Evolutionary conservation across 2,329 filamentous ascomycete genomes (phyloP).

Genomic region (Trichoderma sp.): DNA sequence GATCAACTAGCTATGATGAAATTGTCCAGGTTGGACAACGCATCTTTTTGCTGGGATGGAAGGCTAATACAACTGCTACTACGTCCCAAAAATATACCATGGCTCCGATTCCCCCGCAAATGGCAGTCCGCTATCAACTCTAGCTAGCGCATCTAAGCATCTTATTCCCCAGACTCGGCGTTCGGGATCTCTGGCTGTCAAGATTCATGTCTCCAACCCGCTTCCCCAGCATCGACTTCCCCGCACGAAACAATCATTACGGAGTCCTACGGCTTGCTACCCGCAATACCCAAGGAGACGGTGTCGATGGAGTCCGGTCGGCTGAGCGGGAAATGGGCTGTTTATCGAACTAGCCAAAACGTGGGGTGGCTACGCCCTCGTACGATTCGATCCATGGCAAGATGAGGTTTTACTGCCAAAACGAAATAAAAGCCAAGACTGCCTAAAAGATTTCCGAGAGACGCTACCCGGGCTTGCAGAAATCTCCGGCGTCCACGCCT

Average conservation of each 20-base stretch:
- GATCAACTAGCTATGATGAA: neutral
- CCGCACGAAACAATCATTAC: conserved; percentile 8
- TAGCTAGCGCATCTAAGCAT: conserved; percentile 13
- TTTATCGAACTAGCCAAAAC: conserved; percentile 12
- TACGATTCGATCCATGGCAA: conserved; percentile 6
- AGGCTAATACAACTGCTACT: neutral
- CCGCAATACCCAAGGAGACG: conserved; percentile 11
- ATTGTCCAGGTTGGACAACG: neutral
- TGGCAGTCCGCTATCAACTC: neutral
- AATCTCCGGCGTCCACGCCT: neutral
- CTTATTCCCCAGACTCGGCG: conserved; percentile 15
- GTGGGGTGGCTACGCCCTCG: conserved; percentile 8
- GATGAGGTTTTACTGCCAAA: neutral
- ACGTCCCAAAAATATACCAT: neutral
- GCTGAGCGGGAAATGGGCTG: conserved; percentile 15
- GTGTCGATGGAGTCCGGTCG: conserved; percentile 10
- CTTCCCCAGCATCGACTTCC: conserved; percentile 14
- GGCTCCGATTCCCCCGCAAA: conserved; percentile 13
- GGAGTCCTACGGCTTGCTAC: neutral
- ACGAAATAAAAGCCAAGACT: neutral
- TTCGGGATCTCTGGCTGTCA: conserved; percentile 10
- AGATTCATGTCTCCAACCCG: neutral
- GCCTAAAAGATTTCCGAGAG: neutral
- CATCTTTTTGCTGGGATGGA: neutral
- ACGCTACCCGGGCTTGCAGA: neutral